Conservation (phyloP, 75 land plant species). For the Selaginella moellendorffii region DNA sequence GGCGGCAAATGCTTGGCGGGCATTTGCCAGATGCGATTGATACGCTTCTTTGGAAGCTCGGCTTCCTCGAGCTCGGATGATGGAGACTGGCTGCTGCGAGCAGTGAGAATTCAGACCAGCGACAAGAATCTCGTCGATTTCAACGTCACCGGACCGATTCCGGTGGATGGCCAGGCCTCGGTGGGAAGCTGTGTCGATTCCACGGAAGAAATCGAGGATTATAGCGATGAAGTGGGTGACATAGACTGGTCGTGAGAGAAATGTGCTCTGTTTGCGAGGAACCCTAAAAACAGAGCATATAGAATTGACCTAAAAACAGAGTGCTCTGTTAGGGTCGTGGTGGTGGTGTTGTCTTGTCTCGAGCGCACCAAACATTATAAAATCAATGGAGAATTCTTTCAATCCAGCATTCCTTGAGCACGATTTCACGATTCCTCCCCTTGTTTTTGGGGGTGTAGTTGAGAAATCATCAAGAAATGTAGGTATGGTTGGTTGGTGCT, state of each 20-base stretch:
- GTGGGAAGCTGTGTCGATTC: not conserved
- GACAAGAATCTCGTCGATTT: not conserved
- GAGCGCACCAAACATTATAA: too few relatives aligned
- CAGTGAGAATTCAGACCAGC: not conserved
- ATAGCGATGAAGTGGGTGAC: not conserved
- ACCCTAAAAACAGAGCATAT: too few relatives aligned
- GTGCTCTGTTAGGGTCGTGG: too few relatives aligned
- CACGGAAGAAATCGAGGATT: not conserved
- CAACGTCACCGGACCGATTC: not conserved
- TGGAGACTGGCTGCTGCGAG: not conserved
- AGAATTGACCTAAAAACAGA: too few relatives aligned
- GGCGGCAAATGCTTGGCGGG: not conserved
- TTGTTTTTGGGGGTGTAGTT: too few relatives aligned
- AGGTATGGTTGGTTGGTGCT: too few relatives aligned
- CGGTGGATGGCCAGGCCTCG: not conserved
- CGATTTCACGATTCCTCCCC: too few relatives aligned
- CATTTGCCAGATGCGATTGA: not conserved
- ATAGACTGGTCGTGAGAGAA: not conserved
- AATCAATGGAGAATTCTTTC: too few relatives aligned
- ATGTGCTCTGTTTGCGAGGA: too few relatives aligned
- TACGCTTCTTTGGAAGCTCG: not conserved
- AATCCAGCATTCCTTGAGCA: too few relatives aligned
- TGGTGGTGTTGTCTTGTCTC: too few relatives aligned
- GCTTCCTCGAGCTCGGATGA: not conserved
- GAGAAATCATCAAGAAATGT: too few relatives aligned